These are phyloP conservation scores for Neonothopanus nambi DNA, from an alignment of 1,284 basidiomycete genomes.

Conservation along the genomic window DNA sequence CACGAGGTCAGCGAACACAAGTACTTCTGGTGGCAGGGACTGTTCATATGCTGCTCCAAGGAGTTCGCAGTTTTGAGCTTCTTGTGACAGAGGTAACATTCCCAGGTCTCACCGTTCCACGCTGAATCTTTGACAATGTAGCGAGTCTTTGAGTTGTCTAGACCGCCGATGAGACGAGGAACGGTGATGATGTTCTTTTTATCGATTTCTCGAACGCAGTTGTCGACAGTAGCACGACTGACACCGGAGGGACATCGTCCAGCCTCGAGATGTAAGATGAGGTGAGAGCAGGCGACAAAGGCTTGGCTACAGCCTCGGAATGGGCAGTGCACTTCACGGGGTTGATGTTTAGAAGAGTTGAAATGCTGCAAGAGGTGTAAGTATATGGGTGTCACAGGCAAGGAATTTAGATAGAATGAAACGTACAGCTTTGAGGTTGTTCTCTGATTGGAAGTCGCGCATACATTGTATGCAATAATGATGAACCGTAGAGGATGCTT, in stretches of 20 bases:
- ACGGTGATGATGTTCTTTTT: constrained; percentile 33
- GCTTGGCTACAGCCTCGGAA: constrained; percentile 36
- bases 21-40: constrained; percentile 47
- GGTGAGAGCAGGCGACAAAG: constrained; percentile 45
- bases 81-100: constrained; percentile 55
- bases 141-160: constrained; percentile 16
- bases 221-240: constrained; percentile 35
- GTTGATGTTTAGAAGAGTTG: constrained; percentile 19
- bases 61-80: constrained; percentile 34
- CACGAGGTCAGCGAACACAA: constrained; percentile 44
- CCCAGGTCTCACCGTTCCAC: constrained; percentile 49
- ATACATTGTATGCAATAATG: constrained; percentile 47
- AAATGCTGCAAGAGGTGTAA: constrained; percentile 19
- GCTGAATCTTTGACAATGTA: constrained; percentile 41
- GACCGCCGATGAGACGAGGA: constrained; percentile 36
- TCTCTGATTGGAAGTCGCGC: constrained; percentile 40
- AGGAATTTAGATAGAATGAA: not conserved
- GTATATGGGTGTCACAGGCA: not conserved
- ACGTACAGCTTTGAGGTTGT: constrained; percentile 34
- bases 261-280: constrained; percentile 48
- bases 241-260: constrained; percentile 43
- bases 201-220: constrained; percentile 34
- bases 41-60: constrained; percentile 54
- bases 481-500: constrained; percentile 41
- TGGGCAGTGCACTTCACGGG: constrained; percentile 33